These are phyloP conservation scores for Xylaria cubensis DNA, from an alignment of 495 filamentous ascomycete genomes.

Conservation along the genomic window DNA sequence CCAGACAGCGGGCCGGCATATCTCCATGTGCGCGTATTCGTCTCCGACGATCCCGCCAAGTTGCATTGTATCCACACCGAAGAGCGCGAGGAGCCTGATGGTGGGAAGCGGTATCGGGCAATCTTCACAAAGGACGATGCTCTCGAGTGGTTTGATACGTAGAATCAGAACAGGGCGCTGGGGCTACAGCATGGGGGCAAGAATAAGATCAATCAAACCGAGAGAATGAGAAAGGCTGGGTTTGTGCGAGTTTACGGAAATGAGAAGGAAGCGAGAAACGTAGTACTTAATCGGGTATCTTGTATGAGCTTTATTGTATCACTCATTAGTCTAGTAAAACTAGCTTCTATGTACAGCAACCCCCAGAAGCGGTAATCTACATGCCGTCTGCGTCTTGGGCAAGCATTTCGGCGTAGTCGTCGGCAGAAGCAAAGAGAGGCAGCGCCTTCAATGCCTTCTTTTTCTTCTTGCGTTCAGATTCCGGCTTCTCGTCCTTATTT, in stretches of 20 bases:
- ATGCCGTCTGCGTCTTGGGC: constrained; percentile 71
- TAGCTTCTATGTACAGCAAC: constrained; percentile 12
- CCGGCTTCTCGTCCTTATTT: constrained; percentile 42
- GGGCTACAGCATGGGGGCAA: not conserved
- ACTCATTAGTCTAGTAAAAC: not conserved
- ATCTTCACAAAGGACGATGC: constrained; percentile 59
- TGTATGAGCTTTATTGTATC: constrained; percentile 8
- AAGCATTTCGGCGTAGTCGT: constrained; percentile 91
- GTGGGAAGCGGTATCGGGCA: constrained; percentile 55
- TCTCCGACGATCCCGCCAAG: constrained; percentile 51
- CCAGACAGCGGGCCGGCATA: constrained; percentile 50
- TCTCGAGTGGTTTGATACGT: constrained; percentile 66
- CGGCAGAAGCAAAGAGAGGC: constrained; percentile 88
- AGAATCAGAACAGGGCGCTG: constrained; percentile 3
- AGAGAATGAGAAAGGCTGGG: not conserved
- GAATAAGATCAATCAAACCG: not conserved
- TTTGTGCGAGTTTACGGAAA: not conserved
- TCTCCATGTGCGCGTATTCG: constrained; percentile 60
- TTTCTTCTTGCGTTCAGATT: constrained; percentile 63
- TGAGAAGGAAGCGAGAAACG: not conserved
- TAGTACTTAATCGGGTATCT: constrained; percentile 23
- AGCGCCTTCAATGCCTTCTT: constrained; percentile 84
- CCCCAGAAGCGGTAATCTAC: constrained; percentile 24
- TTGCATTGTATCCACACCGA: constrained; percentile 62
- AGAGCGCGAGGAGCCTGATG: constrained; percentile 53